Base-by-base conservation (phyloP, 352 stramenopile species). In the Pythium rishiriense region DNA sequence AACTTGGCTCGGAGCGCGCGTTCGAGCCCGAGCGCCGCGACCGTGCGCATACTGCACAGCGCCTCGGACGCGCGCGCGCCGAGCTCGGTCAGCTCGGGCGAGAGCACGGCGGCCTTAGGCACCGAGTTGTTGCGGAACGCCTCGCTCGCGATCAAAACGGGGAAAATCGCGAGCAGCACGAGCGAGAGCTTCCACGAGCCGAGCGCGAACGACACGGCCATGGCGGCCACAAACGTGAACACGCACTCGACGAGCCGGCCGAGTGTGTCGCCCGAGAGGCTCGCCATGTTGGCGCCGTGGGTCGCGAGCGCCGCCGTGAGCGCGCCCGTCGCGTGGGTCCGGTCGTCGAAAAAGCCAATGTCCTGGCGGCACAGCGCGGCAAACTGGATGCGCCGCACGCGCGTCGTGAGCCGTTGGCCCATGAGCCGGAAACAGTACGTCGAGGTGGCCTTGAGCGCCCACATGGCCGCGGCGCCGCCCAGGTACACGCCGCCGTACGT, bases 371-470 rank as follows among this genome's bases (percentile, higher is more conserved):
- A 73, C 1, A 83, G 43, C 4, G 74, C 73, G 24, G 58, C 10
- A 33, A 87, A 84, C 12, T 84, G 72, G 15, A 76, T 51, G 31
- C 62, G 64, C 5, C 78, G 72, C 10, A 86, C 52, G 2, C 72
- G 68, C 4, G 72, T 74, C 15, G 72, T 80, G 29, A 84, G 68
- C 64, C 81, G 81, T 35, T 84, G 74, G 39, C 60, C 68, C 46
- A 85, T 83, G 62, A 73, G 72, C 17, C 75, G 74, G 66, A 84
- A 88, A 28, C 59, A 74, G 52, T 73, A 86, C 0, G 49, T 39
- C 24, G 75, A 69, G 25, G 74, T 35, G 28, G 52, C 69, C 11
- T 61, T 70, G 28, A 70, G 69, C 15, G 72, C 49, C 14, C 71
- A 72, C 28, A 88, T 33, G 0, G 65, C 54, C 0, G 57, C 60